phyloP scores from a whole-genome alignment of 805 yeast genomes.

The Wickerhamiella brachini region DNA sequence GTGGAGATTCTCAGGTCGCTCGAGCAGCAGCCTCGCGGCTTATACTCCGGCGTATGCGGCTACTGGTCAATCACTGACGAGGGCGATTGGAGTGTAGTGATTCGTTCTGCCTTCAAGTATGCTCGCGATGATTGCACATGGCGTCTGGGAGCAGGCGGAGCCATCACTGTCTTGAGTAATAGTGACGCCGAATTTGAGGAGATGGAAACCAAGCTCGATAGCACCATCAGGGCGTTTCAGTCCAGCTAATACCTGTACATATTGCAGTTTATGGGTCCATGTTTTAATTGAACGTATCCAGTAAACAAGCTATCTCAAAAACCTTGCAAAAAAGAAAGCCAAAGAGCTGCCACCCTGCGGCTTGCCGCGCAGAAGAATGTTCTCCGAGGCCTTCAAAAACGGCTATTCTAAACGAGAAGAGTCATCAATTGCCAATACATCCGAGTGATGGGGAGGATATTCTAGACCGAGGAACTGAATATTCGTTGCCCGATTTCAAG shows the following conservation, averaged over 20 bases:
- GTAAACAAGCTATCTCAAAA: no score
- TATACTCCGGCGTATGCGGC: conserved; percentile 91
- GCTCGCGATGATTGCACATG: conserved; percentile 31
- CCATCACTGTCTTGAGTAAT: conserved; percentile 78
- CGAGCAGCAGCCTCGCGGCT: conserved; percentile 53
- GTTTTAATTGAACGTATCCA: no score
- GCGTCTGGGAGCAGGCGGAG: conserved; percentile 98
- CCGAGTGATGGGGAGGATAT: no score
- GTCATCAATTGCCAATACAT: background rate
- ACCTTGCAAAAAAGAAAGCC: no score
- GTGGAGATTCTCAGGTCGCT: conserved; percentile 62
- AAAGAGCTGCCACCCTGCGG: no score
- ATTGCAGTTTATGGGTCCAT: background rate
- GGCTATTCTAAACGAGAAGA: background rate
- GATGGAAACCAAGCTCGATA: conserved; percentile 64
- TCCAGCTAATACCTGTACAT: background rate
- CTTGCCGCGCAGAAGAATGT: background rate
- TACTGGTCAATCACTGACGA: conserved; percentile 81
- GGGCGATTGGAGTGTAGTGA: conserved; percentile 94
- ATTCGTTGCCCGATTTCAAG: background rate
- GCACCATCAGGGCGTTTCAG: conserved; percentile 62
- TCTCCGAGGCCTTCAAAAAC: background rate
- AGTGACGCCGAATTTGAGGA: conserved; percentile 85
- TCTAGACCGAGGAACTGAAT: no score
- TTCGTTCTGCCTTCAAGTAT: conserved; percentile 57